Evolutionary conservation across 306 rosid genomes (phyloP).

Genomic region (Castanea mollissima): DNA sequence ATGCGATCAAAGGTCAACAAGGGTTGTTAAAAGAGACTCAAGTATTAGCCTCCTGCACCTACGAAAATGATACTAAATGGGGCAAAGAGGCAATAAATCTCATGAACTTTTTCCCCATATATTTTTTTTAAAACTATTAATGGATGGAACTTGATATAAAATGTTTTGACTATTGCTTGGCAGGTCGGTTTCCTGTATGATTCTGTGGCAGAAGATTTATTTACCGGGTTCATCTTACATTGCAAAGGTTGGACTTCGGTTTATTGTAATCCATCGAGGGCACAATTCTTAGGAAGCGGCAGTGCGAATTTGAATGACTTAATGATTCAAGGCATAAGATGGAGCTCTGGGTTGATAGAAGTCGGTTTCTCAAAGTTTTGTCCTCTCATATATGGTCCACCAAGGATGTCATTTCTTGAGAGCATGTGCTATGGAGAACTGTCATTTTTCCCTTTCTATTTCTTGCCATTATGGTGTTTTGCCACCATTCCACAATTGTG

Average conservation of each 20-base stretch:
- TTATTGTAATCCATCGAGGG: slow-evolving; percentile 44
- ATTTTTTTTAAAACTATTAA: neutral
- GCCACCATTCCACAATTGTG: slow-evolving; percentile 64
- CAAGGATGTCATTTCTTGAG: slow-evolving; percentile 42
- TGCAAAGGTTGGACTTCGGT: slow-evolving; percentile 71
- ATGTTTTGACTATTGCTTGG: neutral
- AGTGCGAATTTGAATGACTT: slow-evolving; percentile 53
- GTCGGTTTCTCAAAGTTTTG: slow-evolving; percentile 53
- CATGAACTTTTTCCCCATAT: neutral
- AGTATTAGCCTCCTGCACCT: slow-evolving; percentile 54
- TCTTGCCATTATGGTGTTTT: slow-evolving; percentile 50
- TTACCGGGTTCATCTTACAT: slow-evolving; percentile 57
- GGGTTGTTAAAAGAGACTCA: slow-evolving; percentile 31
- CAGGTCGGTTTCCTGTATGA: slow-evolving; percentile 67
- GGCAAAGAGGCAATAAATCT: slow-evolving; percentile 48
- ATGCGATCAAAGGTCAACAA: neutral
- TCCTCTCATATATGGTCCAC: slow-evolving; percentile 53
- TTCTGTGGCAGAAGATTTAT: slow-evolving; percentile 53
- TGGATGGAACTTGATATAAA: neutral
- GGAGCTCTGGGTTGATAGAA: slow-evolving; percentile 60
- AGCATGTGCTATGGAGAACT: slow-evolving; percentile 46
- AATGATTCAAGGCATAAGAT: slow-evolving; percentile 60
- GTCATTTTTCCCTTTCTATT: slow-evolving; percentile 29
- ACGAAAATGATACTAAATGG: slow-evolving; percentile 59
- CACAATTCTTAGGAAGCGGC: slow-evolving; percentile 65